Conservation (phyloP, 2,329 filamentous ascomycete species). For the Fusarium solani-melongenae region DNA sequence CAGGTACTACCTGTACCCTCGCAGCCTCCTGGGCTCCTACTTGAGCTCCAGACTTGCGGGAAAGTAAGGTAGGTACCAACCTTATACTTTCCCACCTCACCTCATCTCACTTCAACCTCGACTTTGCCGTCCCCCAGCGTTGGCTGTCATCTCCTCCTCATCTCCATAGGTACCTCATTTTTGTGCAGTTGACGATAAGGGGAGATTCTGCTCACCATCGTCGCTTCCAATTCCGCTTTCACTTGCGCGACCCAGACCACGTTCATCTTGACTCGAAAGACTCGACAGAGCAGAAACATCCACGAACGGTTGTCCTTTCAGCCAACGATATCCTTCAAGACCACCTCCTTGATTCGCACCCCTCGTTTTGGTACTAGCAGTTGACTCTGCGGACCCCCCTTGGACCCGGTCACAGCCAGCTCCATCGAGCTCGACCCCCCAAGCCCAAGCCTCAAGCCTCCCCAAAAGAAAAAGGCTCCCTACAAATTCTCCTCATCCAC, state of each 20-base stretch:
- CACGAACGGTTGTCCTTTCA: slow-evolving; percentile 29
- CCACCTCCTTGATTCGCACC: slow-evolving; percentile 21
- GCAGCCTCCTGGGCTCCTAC: not conserved
- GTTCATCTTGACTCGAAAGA: slow-evolving; percentile 15
- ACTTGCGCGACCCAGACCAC: slow-evolving; percentile 15
- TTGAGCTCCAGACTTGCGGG: not conserved
- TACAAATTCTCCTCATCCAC: slow-evolving; percentile 34
- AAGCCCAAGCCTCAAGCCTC: slow-evolving; percentile 14
- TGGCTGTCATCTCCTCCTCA: slow-evolving; percentile 4
- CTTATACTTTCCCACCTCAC: slow-evolving; percentile 24
- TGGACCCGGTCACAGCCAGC: slow-evolving; percentile 7
- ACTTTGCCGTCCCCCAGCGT: slow-evolving; percentile 1
- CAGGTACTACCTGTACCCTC: not conserved
- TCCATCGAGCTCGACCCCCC: slow-evolving; percentile 29
- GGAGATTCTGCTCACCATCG: slow-evolving; percentile 15
- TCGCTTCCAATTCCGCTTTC: slow-evolving; percentile 8
- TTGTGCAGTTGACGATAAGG: not conserved
- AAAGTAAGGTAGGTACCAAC: slow-evolving; percentile 14
- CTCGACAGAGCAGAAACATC: slow-evolving; percentile 2
- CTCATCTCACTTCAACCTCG: slow-evolving; percentile 2
- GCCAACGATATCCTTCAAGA: slow-evolving; percentile 31
- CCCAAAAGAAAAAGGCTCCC: slow-evolving; percentile 20
- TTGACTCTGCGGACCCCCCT: slow-evolving; percentile 22
- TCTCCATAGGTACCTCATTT: not conserved
- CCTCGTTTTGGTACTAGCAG: slow-evolving; percentile 18